Base-by-base conservation (phyloP, 306 rosid genomes). In the Casuarina cunninghamiana region DNA sequence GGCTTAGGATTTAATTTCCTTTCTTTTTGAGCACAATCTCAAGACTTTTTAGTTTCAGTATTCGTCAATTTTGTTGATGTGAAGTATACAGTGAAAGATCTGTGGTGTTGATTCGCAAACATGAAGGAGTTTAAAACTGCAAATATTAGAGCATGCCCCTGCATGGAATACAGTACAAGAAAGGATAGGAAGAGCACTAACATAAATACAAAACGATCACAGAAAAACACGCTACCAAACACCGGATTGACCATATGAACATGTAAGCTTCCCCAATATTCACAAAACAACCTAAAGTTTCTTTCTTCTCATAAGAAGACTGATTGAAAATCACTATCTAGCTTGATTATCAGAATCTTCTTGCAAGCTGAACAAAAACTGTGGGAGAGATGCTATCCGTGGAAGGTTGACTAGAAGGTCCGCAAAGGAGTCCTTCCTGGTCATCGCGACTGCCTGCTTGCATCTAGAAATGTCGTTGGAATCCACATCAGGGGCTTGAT, bases 311-410 rank as follows among this genome's bases (percentile, higher is more conserved):
- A 83, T 73, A 80, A 49, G 67, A 48, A 67, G 51, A 9, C 15
- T 16, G n/a, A n/a, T 44, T 10, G 50, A 48, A 46, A 19, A 77
- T 45, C 44, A 74, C 79, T 79, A 84, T 83, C 87, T 82, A 58
- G 84, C 91, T 73, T 81, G 79, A 71, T 75, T 76, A 57, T 72
- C 83, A 54, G 83, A 80, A 77, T 80, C 96, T 74, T 87, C 88
- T 1, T 91, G 49, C 72, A 83, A 42, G 71, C 79, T 84, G 68
- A 84, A 87, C 2, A 87, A 81, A 79, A 92, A 92, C 76, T 86
- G 92, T 0, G 97, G 97, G 80, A 92, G 73, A 37, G 96, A 90
- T 10, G 93, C 92, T 71, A 92, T 89, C 86, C 93, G 89, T 17
- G 96, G 97, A 89, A 92, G 90, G 72, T 86, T 84, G 4, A 86